These are phyloP conservation scores for Eucalyptus leucophloia DNA, from an alignment of 345 rosid species.

Conservation along the genomic window DNA sequence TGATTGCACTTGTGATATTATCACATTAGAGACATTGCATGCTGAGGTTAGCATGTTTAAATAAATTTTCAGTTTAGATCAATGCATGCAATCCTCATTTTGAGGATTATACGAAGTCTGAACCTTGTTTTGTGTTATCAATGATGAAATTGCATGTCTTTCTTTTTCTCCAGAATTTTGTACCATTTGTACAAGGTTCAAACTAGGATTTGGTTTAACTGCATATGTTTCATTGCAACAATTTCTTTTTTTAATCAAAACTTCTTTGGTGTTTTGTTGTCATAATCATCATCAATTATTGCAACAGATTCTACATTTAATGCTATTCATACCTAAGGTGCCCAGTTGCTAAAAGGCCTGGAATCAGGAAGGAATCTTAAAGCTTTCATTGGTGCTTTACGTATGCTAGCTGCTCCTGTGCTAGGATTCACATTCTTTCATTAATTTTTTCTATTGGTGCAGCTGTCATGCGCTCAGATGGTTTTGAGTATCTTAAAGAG, in stretches of 20 bases:
- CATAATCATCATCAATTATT: neutral
- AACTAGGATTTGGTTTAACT: neutral
- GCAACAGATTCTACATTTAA: constrained; percentile 4
- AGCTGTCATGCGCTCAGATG: constrained; percentile 61
- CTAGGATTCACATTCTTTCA: neutral
- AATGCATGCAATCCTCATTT: neutral
- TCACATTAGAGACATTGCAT: neutral
- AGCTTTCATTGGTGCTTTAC: constrained; percentile 2
- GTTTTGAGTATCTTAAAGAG: constrained; percentile 40
- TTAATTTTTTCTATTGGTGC: constrained; percentile 8
- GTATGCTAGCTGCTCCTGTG: neutral
- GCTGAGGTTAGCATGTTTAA: neutral
- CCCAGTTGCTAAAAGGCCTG: constrained; percentile 8
- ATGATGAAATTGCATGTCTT: neutral
- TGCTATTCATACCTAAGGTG: constrained; percentile 10
- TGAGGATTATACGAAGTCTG: neutral
- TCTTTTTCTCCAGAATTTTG: neutral
- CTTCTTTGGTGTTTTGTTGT: neutral
- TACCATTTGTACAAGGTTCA: neutral
- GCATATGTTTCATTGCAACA: neutral
- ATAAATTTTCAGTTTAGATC: neutral
- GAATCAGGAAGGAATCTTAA: constrained; percentile 5
- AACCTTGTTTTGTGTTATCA: neutral
- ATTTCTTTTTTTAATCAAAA: neutral
- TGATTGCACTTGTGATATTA: neutral